phyloP scores from a whole-genome alignment of 2,329 filamentous ascomycete genomes.

The Westerdykella aurantiaca region DNA sequence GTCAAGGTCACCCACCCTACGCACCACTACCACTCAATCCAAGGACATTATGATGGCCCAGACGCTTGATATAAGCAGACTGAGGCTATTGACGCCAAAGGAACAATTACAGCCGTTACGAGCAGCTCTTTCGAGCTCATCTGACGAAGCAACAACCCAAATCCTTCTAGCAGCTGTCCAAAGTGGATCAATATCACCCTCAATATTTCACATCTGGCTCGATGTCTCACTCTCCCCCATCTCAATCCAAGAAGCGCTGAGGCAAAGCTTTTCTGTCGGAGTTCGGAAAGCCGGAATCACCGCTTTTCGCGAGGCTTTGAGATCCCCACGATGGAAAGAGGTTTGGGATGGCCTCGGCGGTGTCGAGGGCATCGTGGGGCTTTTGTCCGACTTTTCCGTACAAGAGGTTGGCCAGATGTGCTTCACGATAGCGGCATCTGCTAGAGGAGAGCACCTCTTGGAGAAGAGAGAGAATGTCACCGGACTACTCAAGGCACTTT shows the following conservation, averaged over 20 bases:
- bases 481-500: conserved; percentile 18
- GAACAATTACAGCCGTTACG: too few species aligned
- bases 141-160: neutral
- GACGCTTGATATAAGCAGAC: too few species aligned
- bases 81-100: too few species aligned
- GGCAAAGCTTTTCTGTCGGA: conserved; percentile 18
- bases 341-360: conserved; percentile 26
- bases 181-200: conserved; percentile 14
- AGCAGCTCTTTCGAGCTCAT: too few species aligned
- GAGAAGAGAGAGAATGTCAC: conserved; percentile 17
- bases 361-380: conserved; percentile 17
- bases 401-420: conserved; percentile 17
- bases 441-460: conserved; percentile 6
- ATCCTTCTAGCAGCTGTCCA: conserved; percentile 6
- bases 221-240: conserved; percentile 14
- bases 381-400: conserved; percentile 22
- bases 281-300: conserved; percentile 18
- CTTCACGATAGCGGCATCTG: conserved; percentile 12
- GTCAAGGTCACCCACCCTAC: too few species aligned
- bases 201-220: conserved; percentile 22
- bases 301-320: conserved; percentile 13
- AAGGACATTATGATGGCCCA: too few species aligned
- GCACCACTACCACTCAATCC: too few species aligned
- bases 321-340: conserved; percentile 16
- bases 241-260: conserved; percentile 13